Conservation (phyloP, 1,284 basidiomycete species). For the Tilletia indica region DNA sequence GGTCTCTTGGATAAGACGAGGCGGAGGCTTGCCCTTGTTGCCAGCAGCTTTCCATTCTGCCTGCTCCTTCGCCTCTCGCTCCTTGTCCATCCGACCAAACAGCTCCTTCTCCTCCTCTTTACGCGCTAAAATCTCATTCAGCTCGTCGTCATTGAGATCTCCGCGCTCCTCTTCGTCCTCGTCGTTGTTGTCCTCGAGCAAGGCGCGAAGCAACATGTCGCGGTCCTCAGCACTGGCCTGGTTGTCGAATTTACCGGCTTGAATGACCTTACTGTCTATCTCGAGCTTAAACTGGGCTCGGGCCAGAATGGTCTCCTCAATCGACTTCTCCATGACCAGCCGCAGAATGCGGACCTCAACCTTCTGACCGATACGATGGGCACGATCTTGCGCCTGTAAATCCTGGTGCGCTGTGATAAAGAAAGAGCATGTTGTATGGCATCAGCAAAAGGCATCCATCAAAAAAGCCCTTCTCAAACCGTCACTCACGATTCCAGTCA, state of each 20-base stretch:
- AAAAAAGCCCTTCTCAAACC: background rate
- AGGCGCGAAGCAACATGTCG: conserved; percentile 81
- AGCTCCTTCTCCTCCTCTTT: conserved; percentile 74
- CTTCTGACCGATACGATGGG: conserved; percentile 99
- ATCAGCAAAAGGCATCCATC: background rate
- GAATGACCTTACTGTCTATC: conserved; percentile 90
- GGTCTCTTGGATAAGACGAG: conserved; percentile 76
- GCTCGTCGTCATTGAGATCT: conserved; percentile 94
- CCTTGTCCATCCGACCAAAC: conserved; percentile 81
- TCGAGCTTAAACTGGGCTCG: conserved; percentile 94
- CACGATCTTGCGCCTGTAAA: conserved; percentile 77
- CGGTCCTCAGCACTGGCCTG: conserved; percentile 97
- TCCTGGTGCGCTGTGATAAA: conserved; percentile 61
- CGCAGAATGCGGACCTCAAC: conserved; percentile 94
- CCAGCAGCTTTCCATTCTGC: conserved; percentile 74
- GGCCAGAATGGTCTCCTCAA: conserved; percentile 95
- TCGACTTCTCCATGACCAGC: conserved; percentile 95
- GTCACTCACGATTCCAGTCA: conserved; percentile 40
- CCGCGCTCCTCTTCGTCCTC: conserved; percentile 63
- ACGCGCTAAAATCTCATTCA: conserved; percentile 89
- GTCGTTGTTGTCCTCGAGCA: conserved; percentile 55
- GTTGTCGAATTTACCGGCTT: conserved; percentile 96
- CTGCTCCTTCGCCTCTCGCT: conserved; percentile 72
- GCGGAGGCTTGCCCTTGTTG: conserved; percentile 65
- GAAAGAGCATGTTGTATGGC: background rate